Evolutionary conservation across 2,329 filamentous ascomycete species (phyloP).

Genomic region (Penicillium decumbens): DNA sequence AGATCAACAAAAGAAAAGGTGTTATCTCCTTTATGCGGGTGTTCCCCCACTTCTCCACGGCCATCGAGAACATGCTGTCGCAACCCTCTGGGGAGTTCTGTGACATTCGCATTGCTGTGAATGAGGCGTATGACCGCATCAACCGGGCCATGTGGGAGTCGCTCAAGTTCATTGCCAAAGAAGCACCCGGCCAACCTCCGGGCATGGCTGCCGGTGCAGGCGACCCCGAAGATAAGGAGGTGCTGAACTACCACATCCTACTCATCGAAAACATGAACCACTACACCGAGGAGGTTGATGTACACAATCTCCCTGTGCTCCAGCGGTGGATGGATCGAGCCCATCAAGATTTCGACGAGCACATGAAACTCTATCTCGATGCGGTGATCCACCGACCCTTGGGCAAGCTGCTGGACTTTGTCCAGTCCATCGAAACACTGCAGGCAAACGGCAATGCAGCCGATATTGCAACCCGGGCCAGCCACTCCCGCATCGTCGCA

Average conservation of each 20-base stretch:
- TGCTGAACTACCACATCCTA: conserved; percentile 93
- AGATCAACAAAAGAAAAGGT: conserved; percentile 96
- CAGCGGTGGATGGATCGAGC: conserved; percentile 79
- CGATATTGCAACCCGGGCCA: conserved; percentile 72
- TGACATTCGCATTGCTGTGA: conserved; percentile 70
- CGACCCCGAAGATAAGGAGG: conserved; percentile 90
- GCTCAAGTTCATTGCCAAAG: conserved; percentile 85
- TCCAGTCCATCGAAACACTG: conserved; percentile 78
- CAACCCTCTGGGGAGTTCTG: conserved; percentile 52
- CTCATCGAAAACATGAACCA: conserved; percentile 99
- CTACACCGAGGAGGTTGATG: conserved; percentile 85
- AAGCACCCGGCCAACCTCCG: conserved; percentile 56
- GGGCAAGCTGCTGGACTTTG: conserved; percentile 83
- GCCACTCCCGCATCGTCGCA: conserved; percentile 74
- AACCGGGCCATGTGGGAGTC: conserved; percentile 97
- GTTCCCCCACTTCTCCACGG: conserved; percentile 79
- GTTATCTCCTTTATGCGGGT: conserved; percentile 93
- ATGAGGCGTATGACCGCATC: conserved; percentile 81
- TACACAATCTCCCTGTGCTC: conserved; percentile 67
- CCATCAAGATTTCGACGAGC: conserved; percentile 72
- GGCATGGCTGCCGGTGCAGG: conserved; percentile 45
- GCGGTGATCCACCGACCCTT: conserved; percentile 84
- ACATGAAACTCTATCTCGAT: conserved; percentile 80
- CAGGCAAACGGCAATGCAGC: conserved; percentile 52
- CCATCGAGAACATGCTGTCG: conserved; percentile 77